Evolutionary conservation across 2,329 filamentous ascomycete species (phyloP), one percentile per base, ranked within the genome.

Genomic region (Colletotrichum tofieldiae): DNA sequence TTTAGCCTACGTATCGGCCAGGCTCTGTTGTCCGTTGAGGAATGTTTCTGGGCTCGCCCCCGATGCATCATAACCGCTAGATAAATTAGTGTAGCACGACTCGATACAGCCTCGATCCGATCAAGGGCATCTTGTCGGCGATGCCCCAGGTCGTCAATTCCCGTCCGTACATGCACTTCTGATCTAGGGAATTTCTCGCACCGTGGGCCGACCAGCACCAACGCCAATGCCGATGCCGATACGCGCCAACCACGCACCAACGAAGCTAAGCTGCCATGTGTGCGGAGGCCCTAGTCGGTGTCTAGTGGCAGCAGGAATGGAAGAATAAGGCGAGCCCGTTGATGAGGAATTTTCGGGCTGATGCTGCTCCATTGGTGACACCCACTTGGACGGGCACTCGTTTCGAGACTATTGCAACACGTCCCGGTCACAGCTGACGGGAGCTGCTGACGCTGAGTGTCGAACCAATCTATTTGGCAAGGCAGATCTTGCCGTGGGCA

Each of bases 41-140:
- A 52, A 70, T 54, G 41, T n/a, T 45, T 32, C 35, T 8, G 12
- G 43, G 18, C 61, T 35, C 52, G 52, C 26, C 60, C 26, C 45
- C 37, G 43, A 59, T 26, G n/a, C 66, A 43, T 23, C 45, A 35
- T 20, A 16, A 43, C 61, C 52, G 52, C 52, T 66, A 37, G 45
- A 45, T n/a, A 39, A 20, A n/a, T 26, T 16, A 39, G 23, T 20
- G 35, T 23, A 49, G 35, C 52, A 26, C 52, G 60, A 51, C 58
- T 35, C 29, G 58, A 39, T 63, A 39, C 51, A 41, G 39, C 12
- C 41, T 23, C 23, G 11, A 55, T 29, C 47, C 32, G 23, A 3
- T 35, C 41, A 29, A 65, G 29, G 7, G 26, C 37, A 64, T 23
- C 37, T 54, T 37, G 54, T 64, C 49, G 61, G 61, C n/a, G 37